Conservation (phyloP, 1,284 basidiomycete species). For the Microbotryomycetes sp. region DNA sequence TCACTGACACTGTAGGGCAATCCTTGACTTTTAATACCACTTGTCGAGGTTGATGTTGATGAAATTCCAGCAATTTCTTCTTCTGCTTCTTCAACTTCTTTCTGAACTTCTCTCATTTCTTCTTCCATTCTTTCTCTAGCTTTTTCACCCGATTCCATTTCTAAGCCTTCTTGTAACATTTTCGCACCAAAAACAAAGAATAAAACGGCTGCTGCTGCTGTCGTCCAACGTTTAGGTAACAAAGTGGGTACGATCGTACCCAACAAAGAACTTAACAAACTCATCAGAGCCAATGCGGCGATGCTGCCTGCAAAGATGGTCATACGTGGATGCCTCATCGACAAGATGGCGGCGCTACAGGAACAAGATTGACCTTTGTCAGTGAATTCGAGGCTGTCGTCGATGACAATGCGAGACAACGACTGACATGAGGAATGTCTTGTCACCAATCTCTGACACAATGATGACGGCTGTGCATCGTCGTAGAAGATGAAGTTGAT, state of each 20-base stretch:
- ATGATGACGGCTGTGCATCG: constrained; percentile 27
- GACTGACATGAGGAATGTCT: constrained; percentile 82
- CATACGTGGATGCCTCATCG: constrained; percentile 82
- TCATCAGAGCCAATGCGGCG: constrained; percentile 84
- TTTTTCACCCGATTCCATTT: constrained; percentile 67
- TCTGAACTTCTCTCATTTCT: constrained; percentile 55
- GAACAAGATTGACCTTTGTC: too few relatives aligned
- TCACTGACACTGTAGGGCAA: constrained; percentile 10
- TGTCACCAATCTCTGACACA: constrained; percentile 65
- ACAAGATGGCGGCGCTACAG: constrained; percentile 71
- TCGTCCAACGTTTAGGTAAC: constrained; percentile 72
- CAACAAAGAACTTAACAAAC: constrained; percentile 76
- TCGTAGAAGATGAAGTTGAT: too few relatives aligned
- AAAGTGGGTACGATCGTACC: constrained; percentile 77
- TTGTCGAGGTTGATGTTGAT: constrained; percentile 12
- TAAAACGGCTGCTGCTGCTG: constrained; percentile 66
- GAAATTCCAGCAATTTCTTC: constrained; percentile 58
- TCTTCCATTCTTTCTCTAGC: constrained; percentile 68
- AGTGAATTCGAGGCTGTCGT: too few relatives aligned
- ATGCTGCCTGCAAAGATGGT: constrained; percentile 87
- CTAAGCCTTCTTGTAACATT: constrained; percentile 71
- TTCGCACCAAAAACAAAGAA: constrained; percentile 81
- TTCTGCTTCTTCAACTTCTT: constrained; percentile 68
- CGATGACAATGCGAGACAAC: too few relatives aligned
- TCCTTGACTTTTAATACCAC: background rate